A percentile compares a stretch with the other conserved stretches of the same genome.
These are phyloP conservation scores for Pythium utonaiense DNA, from an alignment of 352 stramenopile species.

Conservation along the genomic window DNA sequence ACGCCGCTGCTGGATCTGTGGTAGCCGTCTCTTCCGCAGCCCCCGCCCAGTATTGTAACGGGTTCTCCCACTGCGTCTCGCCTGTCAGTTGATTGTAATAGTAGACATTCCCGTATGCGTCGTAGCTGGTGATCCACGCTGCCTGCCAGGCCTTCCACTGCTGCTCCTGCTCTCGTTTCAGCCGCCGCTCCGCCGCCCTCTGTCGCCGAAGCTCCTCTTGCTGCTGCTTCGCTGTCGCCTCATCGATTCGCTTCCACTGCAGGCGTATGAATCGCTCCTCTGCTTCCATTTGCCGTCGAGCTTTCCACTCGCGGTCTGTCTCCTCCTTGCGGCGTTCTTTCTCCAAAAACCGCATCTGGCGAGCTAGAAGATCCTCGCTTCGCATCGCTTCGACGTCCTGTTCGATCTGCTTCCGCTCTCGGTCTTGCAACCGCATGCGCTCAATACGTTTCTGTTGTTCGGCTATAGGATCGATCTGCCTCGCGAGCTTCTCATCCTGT, in stretches of 20 bases:
- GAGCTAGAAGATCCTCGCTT: constrained; percentile 43
- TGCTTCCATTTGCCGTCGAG: constrained; percentile 39
- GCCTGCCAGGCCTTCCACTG: constrained; percentile 28
- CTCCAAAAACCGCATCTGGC: constrained; percentile 39
- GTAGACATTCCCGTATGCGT: constrained; percentile 47
- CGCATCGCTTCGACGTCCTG: constrained; percentile 38
- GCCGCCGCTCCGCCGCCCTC: constrained; percentile 30
- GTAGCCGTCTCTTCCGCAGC: background rate
- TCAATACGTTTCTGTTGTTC: constrained; percentile 45
- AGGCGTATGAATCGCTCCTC: constrained; percentile 37
- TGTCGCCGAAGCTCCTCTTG: constrained; percentile 32
- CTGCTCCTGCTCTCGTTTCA: constrained; percentile 30
- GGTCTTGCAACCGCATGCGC: constrained; percentile 37
- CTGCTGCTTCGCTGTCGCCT: constrained; percentile 21
- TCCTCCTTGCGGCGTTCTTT: constrained; percentile 30
- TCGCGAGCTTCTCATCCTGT: constrained; percentile 13
- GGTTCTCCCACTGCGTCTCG: constrained; percentile 53
- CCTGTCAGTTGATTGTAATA: constrained; percentile 61
- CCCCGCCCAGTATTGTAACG: background rate
- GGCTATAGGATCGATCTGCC: constrained; percentile 30
- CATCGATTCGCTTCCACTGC: constrained; percentile 34
- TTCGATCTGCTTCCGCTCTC: constrained; percentile 31
- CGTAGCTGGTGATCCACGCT: constrained; percentile 48
- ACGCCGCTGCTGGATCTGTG: constrained; percentile 19
- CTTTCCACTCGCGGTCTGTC: constrained; percentile 32